Evolutionary conservation across 257 asterid genomes (phyloP).

Genomic region (Fraxinus quadrangulata): DNA sequence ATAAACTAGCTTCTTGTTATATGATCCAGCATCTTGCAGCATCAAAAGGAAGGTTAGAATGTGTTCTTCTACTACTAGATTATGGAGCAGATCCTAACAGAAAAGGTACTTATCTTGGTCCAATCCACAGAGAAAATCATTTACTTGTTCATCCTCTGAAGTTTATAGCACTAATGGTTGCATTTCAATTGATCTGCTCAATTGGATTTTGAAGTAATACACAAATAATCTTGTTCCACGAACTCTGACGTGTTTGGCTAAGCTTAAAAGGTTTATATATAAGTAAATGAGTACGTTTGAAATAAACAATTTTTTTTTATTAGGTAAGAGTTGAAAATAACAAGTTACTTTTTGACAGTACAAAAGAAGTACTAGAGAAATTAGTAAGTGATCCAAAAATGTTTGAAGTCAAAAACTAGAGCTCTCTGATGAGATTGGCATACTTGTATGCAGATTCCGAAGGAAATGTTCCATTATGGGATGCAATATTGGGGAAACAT

Average conservation of each 20-base stretch:
- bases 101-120: conserved; percentile 46
- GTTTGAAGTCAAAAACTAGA: neutral
- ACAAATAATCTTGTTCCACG: too few relatives aligned
- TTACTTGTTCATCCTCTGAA: too few relatives aligned
- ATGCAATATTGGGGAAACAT: conserved; percentile 63
- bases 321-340: too few relatives aligned
- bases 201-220: too few relatives aligned
- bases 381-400: too few relatives aligned
- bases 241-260: neutral
- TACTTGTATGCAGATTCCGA: conserved; percentile 58
- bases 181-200: too few relatives aligned
- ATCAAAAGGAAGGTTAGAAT: conserved; percentile 52
- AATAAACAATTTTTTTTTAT: too few relatives aligned
- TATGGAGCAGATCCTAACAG: conserved; percentile 68
- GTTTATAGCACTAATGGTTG: too few relatives aligned
- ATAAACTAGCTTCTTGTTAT: conserved; percentile 1
- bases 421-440: neutral
- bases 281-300: too few relatives aligned
- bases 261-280: neutral
- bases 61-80: conserved; percentile 68
- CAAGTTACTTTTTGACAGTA: neutral
- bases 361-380: too few relatives aligned
- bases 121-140: neutral
- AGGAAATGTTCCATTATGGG: conserved; percentile 81
- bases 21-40: conserved; percentile 69